These are phyloP conservation scores for Fusarium torreyae DNA, from an alignment of 2,329 filamentous ascomycete species.

Conservation along the genomic window DNA sequence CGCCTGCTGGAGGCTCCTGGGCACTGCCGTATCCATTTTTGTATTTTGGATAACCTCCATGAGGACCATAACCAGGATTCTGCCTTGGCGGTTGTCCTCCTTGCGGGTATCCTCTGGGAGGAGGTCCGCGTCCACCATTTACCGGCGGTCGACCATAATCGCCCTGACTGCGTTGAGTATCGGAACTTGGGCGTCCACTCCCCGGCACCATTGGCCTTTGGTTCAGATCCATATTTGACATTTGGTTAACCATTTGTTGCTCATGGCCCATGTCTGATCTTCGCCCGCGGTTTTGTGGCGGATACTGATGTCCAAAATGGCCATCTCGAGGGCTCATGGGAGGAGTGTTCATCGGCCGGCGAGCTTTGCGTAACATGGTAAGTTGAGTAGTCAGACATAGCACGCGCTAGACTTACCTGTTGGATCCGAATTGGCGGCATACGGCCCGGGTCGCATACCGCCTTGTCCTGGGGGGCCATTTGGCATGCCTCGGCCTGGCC, in stretches of 20 bases:
- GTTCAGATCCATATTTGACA: constrained; percentile 57
- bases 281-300: constrained; percentile 40
- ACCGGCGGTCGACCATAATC: constrained; percentile 49
- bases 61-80: constrained; percentile 40
- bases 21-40: constrained; percentile 48
- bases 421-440: constrained; percentile 61
- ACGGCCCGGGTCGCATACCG: constrained; percentile 59
- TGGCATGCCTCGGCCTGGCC: constrained; percentile 47
- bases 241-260: constrained; percentile 53
- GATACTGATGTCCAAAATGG: constrained; percentile 47
- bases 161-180: constrained; percentile 48
- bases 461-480: constrained; percentile 55
- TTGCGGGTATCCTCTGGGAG: constrained; percentile 55
- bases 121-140: constrained; percentile 48
- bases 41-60: constrained; percentile 49
- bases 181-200: constrained; percentile 45
- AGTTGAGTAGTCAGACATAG: constrained; percentile 23
- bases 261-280: constrained; percentile 48
- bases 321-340: constrained; percentile 51
- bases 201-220: constrained; percentile 45
- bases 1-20: constrained; percentile 55
- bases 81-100: constrained; percentile 51
- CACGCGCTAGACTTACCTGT: constrained; percentile 53
- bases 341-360: constrained; percentile 53
- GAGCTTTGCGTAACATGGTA: constrained; percentile 43